Conservation (phyloP, 768 basidiomycete genomes). For the Rhizopogon vulgaris region DNA sequence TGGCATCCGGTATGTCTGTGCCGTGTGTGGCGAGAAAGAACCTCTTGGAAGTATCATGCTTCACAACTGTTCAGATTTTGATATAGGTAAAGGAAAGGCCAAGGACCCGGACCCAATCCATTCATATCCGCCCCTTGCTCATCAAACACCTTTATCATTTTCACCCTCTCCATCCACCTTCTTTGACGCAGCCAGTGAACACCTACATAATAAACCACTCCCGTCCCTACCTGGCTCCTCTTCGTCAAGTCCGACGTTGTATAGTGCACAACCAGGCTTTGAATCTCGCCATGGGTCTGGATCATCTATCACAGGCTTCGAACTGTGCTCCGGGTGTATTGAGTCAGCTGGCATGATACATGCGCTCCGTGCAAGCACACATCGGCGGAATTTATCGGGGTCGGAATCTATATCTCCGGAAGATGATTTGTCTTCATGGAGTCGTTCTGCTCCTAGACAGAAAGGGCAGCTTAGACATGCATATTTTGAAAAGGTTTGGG, state of each 20-base stretch:
- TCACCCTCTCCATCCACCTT: slow-evolving; percentile 14
- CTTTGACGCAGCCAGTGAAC: slow-evolving; percentile 14
- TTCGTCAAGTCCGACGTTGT: slow-evolving; percentile 16
- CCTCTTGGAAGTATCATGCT: slow-evolving; percentile 26
- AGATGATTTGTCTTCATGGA: slow-evolving; percentile 53
- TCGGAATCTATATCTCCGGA: slow-evolving; percentile 46
- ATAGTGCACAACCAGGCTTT: slow-evolving; percentile 2
- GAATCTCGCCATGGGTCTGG: slow-evolving; percentile 1
- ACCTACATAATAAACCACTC: slow-evolving; percentile 35
- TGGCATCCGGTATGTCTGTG: slow-evolving; percentile 85
- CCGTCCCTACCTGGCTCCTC: slow-evolving; percentile 33
- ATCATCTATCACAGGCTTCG: slow-evolving; percentile 48
- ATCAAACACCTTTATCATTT: slow-evolving; percentile 19
- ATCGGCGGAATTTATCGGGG: slow-evolving; percentile 13
- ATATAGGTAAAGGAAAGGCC: slow-evolving; percentile 43
- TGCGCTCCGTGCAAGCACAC: slow-evolving; percentile 53
- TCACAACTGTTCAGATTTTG: slow-evolving; percentile 7
- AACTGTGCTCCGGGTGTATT: slow-evolving; percentile 79
- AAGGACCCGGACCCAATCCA: slow-evolving; percentile 18
- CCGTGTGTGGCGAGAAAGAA: slow-evolving; percentile 77
- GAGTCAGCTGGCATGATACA: slow-evolving; percentile 74
- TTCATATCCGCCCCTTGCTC: slow-evolving; percentile 31
- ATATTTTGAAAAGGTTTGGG: slow-evolving; percentile 85
- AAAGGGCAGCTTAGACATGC: slow-evolving; percentile 81
- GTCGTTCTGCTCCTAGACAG: slow-evolving; percentile 59